phyloP scores from a whole-genome alignment of 768 basidiomycete species.

The Mycena belliarum region DNA sequence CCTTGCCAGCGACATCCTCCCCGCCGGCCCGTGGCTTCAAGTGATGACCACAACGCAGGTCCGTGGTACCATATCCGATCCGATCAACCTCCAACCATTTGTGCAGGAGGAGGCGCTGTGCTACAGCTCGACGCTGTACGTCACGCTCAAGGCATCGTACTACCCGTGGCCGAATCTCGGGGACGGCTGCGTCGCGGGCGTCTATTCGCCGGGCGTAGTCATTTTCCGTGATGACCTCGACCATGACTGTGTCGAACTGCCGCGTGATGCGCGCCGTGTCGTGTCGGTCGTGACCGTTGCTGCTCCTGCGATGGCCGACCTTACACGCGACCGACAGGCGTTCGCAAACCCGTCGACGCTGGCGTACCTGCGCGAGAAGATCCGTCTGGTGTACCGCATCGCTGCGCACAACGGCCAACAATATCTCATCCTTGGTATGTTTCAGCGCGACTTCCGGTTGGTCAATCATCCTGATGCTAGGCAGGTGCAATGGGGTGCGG shows the following conservation, averaged over 20 bases:
- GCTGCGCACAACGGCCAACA: slow-evolving; percentile 38
- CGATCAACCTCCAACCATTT: too few species aligned
- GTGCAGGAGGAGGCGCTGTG: slow-evolving; percentile 49
- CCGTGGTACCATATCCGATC: too few species aligned
- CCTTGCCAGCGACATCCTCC: slow-evolving; percentile 38
- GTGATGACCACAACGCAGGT: slow-evolving; percentile 28
- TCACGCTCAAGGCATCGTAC: slow-evolving; percentile 38
- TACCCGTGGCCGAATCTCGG: slow-evolving; percentile 53
- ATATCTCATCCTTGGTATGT: slow-evolving; percentile 40
- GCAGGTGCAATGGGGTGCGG: slow-evolving; percentile 49
- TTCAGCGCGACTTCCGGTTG: not conserved
- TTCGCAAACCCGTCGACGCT: slow-evolving; percentile 30
- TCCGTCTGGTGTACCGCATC: slow-evolving; percentile 44
- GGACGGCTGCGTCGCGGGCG: slow-evolving; percentile 37
- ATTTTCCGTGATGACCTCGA: slow-evolving; percentile 50
- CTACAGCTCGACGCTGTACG: slow-evolving; percentile 48
- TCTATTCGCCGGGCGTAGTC: slow-evolving; percentile 47
- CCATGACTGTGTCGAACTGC: slow-evolving; percentile 39
- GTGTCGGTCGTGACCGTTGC: slow-evolving; percentile 51
- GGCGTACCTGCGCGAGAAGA: slow-evolving; percentile 42
- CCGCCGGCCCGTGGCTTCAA: slow-evolving; percentile 16
- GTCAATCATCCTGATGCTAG: not conserved
- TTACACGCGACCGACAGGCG: slow-evolving; percentile 29
- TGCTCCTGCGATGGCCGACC: slow-evolving; percentile 34
- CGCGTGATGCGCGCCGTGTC: slow-evolving; percentile 31